A percentile compares a stretch with the other conserved stretches of the same genome.
Evolutionary conservation across 495 filamentous ascomycete genomes (phyloP).

Genomic region (Wilcoxina mikolae): DNA sequence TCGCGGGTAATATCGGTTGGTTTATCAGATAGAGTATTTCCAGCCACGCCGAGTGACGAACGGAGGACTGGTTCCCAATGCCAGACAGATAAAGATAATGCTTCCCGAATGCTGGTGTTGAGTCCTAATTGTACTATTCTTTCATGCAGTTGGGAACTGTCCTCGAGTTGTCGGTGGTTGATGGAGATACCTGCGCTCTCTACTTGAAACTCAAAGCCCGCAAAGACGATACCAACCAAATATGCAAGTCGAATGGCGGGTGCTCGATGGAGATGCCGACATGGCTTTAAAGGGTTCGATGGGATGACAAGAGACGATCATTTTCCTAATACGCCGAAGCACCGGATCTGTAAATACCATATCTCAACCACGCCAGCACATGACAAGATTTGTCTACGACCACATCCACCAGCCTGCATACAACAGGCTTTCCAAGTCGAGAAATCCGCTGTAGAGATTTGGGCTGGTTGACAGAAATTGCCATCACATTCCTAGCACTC

Average conservation of each 20-base stretch:
- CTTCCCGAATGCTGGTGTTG: not conserved
- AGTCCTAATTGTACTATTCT: not conserved
- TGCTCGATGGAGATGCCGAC: not conserved
- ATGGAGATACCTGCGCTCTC: not conserved
- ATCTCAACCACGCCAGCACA: not conserved
- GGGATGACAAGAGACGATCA: not conserved
- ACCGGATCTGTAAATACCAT: not conserved
- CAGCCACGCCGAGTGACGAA: not conserved
- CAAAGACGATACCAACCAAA: not conserved
- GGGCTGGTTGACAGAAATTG: not conserved
- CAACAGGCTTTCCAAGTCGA: not conserved
- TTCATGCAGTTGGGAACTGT: not conserved
- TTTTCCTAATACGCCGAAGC: not conserved
- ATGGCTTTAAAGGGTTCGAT: not conserved
- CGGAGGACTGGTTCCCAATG: not conserved
- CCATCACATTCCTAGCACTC: not conserved
- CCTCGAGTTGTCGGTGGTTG: not conserved
- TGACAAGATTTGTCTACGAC: conserved; percentile 1
- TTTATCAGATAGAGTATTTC: not conserved
- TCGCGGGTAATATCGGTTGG: not conserved
- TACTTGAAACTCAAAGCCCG: not conserved
- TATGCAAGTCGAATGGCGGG: not conserved
- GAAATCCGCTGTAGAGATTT: not conserved
- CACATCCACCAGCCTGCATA: not conserved
- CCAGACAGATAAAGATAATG: not conserved